Conservation (phyloP, 352 stramenopile genomes). For the Pythium oligandrum region DNA sequence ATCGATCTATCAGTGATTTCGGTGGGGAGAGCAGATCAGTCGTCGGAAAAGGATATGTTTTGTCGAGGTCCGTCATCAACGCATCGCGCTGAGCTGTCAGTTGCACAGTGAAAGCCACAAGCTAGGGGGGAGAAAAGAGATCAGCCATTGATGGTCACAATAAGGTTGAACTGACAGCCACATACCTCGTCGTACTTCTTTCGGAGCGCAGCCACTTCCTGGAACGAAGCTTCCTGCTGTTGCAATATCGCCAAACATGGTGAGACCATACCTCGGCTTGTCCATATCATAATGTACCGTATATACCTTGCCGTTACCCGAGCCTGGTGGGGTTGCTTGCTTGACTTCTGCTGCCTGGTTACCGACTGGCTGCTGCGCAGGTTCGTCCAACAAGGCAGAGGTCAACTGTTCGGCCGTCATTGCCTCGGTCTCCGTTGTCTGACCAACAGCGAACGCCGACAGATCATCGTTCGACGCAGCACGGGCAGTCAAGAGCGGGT, state of each 20-base stretch:
- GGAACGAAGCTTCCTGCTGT: conserved; percentile 42
- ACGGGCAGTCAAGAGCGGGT: not conserved
- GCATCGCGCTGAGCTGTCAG: conserved; percentile 81
- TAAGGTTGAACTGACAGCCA: not conserved
- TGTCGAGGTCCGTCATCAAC: conserved; percentile 80
- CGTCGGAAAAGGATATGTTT: conserved; percentile 31
- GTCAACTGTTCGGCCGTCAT: conserved; percentile 48
- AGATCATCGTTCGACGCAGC: not conserved
- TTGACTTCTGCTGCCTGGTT: no score
- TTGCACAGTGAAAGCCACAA: conserved; percentile 87
- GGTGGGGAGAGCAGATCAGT: no score
- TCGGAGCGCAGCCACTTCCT: conserved; percentile 59
- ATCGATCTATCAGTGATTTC: not conserved
- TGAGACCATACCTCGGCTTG: conserved; percentile 9
- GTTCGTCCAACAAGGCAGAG: conserved; percentile 55
- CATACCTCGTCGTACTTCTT: conserved; percentile 89
- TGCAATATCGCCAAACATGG: conserved; percentile 1
- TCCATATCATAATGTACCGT: not conserved
- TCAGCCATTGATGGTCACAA: not conserved
- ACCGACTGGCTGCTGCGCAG: not conserved
- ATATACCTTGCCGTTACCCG: conserved; percentile 3
- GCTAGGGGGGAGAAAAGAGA: conserved; percentile 22
- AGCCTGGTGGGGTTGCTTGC: not conserved
- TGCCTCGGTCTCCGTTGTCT: conserved; percentile 20
- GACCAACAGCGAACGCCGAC: not conserved